These are phyloP conservation scores for Suillus sp. DNA, from an alignment of 768 basidiomycete species.

Conservation along the genomic window DNA sequence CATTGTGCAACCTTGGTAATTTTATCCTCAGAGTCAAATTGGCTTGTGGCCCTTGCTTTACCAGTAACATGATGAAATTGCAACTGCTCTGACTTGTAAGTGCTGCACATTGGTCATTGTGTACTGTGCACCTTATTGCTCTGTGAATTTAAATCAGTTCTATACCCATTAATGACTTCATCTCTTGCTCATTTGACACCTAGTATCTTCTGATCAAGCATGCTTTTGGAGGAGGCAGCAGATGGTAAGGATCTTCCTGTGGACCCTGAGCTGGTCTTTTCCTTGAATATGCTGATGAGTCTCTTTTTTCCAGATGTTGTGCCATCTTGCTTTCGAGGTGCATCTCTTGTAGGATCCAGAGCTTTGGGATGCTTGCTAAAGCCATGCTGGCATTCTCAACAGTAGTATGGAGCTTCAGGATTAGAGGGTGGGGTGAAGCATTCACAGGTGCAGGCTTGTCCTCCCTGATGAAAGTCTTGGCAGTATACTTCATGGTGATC, in stretches of 20 bases:
- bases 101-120: background rate
- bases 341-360: background rate
- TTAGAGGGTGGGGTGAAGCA: constrained; percentile 2
- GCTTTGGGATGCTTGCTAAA: constrained; percentile 5
- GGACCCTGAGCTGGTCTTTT: background rate
- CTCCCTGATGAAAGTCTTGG: background rate
- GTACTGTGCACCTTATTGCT: background rate
- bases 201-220: background rate
- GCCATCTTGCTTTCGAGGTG: background rate
- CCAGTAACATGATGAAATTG: background rate
- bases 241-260: background rate
- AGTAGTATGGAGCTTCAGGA: background rate
- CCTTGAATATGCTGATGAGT: background rate
- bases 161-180: background rate
- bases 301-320: background rate
- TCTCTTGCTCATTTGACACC: background rate
- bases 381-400: constrained; percentile 11
- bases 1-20: background rate
- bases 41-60: background rate
- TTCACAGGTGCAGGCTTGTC: constrained; percentile 4
- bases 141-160: background rate
- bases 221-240: background rate
- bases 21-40: background rate
- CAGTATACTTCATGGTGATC: background rate
- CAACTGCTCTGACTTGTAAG: background rate